Percentiles rank a stretch among this genome's conserved stretches.
phyloP scores from a whole-genome alignment of 495 filamentous ascomycete genomes.

The Cercophora scortea region DNA sequence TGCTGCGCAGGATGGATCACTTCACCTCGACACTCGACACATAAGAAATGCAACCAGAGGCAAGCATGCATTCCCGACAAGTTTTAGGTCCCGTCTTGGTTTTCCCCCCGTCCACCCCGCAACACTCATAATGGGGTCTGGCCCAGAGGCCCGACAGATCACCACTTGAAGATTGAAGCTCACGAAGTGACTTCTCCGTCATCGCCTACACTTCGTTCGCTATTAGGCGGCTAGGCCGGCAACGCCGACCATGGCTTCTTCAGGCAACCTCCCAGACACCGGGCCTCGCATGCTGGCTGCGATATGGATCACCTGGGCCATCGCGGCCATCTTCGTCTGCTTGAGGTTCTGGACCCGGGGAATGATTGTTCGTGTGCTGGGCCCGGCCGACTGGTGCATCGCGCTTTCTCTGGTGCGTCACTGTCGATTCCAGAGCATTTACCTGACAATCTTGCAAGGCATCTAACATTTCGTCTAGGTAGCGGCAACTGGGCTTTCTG shows the following conservation, averaged over 20 bases:
- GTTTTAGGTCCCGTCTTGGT: too few species aligned
- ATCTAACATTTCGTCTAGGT: conserved; percentile 3
- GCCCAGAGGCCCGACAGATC: too few species aligned
- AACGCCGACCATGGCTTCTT: background rate
- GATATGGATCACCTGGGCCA: conserved; percentile 4
- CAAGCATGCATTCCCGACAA: too few species aligned
- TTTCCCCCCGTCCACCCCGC: too few species aligned
- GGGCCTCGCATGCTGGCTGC: conserved; percentile 8
- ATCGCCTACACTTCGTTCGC: background rate
- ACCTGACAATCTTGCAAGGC: too few species aligned
- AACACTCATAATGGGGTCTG: too few species aligned
- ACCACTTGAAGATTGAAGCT: too few species aligned
- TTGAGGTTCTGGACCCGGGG: conserved; percentile 15
- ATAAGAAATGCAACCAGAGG: too few species aligned
- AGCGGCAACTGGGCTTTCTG: background rate
- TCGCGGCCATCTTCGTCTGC: conserved; percentile 15
- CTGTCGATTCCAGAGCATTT: too few species aligned
- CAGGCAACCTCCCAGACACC: background rate
- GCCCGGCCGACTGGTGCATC: conserved; percentile 14
- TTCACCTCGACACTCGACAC: too few species aligned
- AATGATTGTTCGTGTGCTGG: conserved; percentile 10
- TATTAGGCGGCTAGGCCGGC: background rate
- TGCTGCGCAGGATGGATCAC: too few species aligned
- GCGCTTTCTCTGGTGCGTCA: conserved; percentile 8
- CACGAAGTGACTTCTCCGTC: too few species aligned